Conservation (phyloP, 2,329 filamentous ascomycete species). For the Rutstroemia sp. region DNA sequence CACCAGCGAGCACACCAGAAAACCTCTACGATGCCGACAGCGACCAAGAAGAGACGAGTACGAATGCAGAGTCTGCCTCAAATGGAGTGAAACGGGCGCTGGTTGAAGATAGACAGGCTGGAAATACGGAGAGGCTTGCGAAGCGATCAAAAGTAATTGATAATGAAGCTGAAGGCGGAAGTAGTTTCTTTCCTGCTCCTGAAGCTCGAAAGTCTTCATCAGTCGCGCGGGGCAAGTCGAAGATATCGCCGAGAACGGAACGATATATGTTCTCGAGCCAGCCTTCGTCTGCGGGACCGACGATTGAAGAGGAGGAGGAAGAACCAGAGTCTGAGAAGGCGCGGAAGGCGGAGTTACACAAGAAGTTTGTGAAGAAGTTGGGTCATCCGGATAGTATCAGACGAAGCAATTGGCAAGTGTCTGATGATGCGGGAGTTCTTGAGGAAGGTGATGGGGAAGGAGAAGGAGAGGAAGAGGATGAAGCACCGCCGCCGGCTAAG, state of each 20-base stretch:
- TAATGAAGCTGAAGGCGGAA: conserved; percentile 33
- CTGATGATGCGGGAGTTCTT: conserved; percentile 42
- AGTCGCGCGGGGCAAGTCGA: conserved; percentile 16
- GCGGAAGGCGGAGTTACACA: conserved; percentile 66
- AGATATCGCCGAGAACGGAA: conserved; percentile 37
- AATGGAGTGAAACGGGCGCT: conserved; percentile 42
- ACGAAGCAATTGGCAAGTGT: conserved; percentile 48
- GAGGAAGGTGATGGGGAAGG: conserved; percentile 49
- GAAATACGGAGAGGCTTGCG: conserved; percentile 33
- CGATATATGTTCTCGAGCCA: conserved; percentile 43
- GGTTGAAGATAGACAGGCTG: conserved; percentile 39
- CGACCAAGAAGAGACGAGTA: conserved; percentile 18
- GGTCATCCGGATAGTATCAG: conserved; percentile 73
- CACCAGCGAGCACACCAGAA: conserved; percentile 12
- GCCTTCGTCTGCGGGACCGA: conserved; percentile 12
- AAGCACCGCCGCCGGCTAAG: conserved; percentile 41
- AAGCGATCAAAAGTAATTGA: conserved; percentile 39
- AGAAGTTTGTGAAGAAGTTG: conserved; percentile 83
- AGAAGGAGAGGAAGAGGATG: conserved; percentile 48
- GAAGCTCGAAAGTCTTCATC: conserved; percentile 27
- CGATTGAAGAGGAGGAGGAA: conserved; percentile 31
- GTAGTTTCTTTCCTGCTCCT: conserved; percentile 35
- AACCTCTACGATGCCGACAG: conserved; percentile 26
- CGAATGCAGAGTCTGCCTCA: conserved; percentile 11
- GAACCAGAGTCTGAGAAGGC: conserved; percentile 48